These are phyloP conservation scores for Ceratocystis variospora DNA, from an alignment of 2,329 filamentous ascomycete species.

Conservation along the genomic window DNA sequence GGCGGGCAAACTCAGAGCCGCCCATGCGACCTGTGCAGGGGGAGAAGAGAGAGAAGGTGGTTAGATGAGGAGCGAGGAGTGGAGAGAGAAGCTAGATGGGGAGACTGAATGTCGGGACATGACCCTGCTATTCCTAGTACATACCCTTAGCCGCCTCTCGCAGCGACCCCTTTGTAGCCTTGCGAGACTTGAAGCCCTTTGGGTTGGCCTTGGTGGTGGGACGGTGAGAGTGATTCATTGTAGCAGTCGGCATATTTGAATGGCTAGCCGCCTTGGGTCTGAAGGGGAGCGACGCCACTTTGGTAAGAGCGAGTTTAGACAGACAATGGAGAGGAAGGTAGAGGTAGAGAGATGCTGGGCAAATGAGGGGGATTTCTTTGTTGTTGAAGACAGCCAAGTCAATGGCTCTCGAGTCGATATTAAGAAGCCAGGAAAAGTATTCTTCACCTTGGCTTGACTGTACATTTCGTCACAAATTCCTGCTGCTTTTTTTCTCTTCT, in stretches of 20 bases:
- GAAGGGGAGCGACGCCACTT: slow-evolving; percentile 60
- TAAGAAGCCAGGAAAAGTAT: not conserved
- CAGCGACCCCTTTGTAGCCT: slow-evolving; percentile 75
- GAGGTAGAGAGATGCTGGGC: not conserved
- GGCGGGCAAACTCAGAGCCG: slow-evolving; percentile 55
- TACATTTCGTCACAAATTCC: slow-evolving; percentile 1
- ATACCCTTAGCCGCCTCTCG: slow-evolving; percentile 74
- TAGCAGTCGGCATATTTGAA: slow-evolving; percentile 52
- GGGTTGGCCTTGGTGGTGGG: slow-evolving; percentile 79
- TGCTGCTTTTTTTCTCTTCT: no score
- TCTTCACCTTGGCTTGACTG: not conserved
- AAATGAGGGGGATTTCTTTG: not conserved
- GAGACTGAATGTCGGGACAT: slow-evolving; percentile 19
- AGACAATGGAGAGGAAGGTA: not conserved
- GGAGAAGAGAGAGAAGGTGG: slow-evolving; percentile 1
- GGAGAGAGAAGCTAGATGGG: not conserved
- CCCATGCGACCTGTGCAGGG: slow-evolving; percentile 54
- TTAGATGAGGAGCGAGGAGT: not conserved
- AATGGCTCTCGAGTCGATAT: not conserved
- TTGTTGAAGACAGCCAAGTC: not conserved
- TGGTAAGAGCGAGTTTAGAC: slow-evolving; percentile 25
- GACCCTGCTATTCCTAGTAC: no score
- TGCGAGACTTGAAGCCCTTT: slow-evolving; percentile 86
- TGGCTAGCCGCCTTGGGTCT: slow-evolving; percentile 72
- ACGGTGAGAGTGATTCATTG: slow-evolving; percentile 69